phyloP scores from a whole-genome alignment of 176 grass and related monocot genomes.

The Panicum miliaceum region DNA sequence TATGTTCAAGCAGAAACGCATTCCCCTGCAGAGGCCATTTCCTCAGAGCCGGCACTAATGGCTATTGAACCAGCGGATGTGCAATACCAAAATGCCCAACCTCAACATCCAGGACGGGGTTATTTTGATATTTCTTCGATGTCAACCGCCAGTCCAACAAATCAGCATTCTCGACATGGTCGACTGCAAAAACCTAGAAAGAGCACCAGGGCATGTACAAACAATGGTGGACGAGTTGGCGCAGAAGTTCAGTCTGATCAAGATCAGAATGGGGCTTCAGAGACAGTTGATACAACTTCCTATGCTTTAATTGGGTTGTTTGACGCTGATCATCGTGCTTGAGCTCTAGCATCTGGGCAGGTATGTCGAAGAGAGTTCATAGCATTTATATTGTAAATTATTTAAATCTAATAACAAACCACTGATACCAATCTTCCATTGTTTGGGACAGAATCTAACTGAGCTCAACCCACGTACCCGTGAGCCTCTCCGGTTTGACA shows the following conservation, averaged over 20 bases:
- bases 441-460: constrained; percentile 37
- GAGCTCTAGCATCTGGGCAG: constrained; percentile 48
- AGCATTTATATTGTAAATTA: constrained; percentile 12
- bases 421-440: constrained; percentile 25
- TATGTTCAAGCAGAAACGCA: constrained; percentile 40
- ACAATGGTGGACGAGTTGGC: not conserved
- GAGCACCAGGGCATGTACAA: constrained; percentile 5
- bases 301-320: constrained; percentile 42
- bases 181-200: constrained; percentile 21
- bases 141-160: not conserved
- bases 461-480: constrained; percentile 48
- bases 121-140: not conserved
- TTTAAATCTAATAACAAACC: not conserved
- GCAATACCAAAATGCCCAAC: not conserved
- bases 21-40: not conserved
- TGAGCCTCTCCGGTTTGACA: constrained; percentile 47
- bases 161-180: not conserved
- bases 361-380: constrained; percentile 9
- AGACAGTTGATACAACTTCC: not conserved
- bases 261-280: constrained; percentile 24
- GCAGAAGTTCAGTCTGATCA: constrained; percentile 30
- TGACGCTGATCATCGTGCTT: constrained; percentile 41
- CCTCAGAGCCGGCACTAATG: constrained; percentile 9
- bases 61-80: not conserved
- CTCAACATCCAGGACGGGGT: constrained; percentile 12